These are phyloP conservation scores for Boehmeria nivea DNA, from an alignment of 306 rosid species.

Conservation along the genomic window DNA sequence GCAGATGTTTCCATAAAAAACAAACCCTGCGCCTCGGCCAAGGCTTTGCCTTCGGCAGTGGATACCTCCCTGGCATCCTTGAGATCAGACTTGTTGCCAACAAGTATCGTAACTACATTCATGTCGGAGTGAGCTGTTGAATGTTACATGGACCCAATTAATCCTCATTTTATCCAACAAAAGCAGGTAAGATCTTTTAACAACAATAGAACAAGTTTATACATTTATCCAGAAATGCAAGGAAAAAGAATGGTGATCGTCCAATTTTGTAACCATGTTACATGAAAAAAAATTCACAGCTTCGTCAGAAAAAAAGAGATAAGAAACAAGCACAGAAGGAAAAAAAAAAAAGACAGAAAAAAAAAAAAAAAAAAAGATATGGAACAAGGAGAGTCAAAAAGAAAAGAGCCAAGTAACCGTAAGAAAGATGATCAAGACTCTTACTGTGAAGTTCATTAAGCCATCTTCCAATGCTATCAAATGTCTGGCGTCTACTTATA, in stretches of 20 bases:
- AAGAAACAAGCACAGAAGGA: too few relatives aligned
- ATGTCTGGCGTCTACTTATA: conserved; percentile 77
- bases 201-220: conserved; percentile 2
- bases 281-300: too few relatives aligned
- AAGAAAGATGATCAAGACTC: conserved; percentile 18
- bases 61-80: conserved; percentile 92
- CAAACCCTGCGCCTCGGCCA: conserved; percentile 94
- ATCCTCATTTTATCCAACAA: conserved; percentile 33
- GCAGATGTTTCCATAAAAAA: conserved; percentile 98
- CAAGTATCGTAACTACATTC: conserved; percentile 92
- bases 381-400: too few relatives aligned
- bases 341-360: conserved; percentile 1
- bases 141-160: conserved; percentile 43
- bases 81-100: conserved; percentile 95
- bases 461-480: conserved; percentile 85
- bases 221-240: background rate
- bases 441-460: conserved; percentile 85
- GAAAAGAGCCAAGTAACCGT: too few relatives aligned
- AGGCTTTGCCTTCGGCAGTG: conserved; percentile 76
- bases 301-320: too few relatives aligned
- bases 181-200: conserved; percentile 3
- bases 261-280: too few relatives aligned
- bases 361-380: too few relatives aligned
- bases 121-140: conserved; percentile 96
- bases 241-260: background rate